Conservation (phyloP, 2,329 filamentous ascomycete species). For the Colletotrichum sidae region DNA sequence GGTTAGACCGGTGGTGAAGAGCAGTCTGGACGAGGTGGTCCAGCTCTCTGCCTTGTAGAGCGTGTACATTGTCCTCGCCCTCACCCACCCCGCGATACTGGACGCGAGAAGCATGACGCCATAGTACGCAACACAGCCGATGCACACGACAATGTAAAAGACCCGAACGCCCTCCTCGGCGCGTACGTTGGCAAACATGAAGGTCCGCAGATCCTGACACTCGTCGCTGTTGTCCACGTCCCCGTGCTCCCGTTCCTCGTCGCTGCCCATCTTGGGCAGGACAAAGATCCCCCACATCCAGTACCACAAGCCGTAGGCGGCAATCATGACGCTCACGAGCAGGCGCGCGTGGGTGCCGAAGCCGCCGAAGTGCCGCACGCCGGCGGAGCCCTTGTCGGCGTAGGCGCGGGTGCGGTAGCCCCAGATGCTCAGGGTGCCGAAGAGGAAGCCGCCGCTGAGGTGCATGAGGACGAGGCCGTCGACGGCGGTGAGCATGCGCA, state of each 20-base stretch:
- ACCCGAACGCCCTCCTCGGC: conserved; percentile 40
- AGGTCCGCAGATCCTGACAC: conserved; percentile 40
- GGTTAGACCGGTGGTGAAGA: conserved; percentile 40
- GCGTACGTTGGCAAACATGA: conserved; percentile 42
- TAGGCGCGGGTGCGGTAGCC: conserved; percentile 44
- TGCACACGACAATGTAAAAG: conserved; percentile 41
- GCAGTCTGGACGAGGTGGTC: conserved; percentile 27
- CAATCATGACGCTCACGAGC: conserved; percentile 40
- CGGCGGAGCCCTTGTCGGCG: conserved; percentile 37
- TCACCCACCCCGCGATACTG: conserved; percentile 37
- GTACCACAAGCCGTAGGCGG: conserved; percentile 44
- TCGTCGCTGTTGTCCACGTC: conserved; percentile 35
- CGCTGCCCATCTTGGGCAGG: conserved; percentile 28
- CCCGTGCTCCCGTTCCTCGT: conserved; percentile 36
- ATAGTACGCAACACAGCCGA: conserved; percentile 39
- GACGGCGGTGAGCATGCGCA: conserved; percentile 36
- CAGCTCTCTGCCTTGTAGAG: conserved; percentile 13
- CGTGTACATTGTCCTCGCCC: conserved; percentile 19
- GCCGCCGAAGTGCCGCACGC: conserved; percentile 40
- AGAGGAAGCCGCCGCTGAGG: conserved; percentile 44
- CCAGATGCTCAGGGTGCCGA: conserved; percentile 44
- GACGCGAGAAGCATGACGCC: conserved; percentile 40
- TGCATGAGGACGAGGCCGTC: conserved; percentile 46
- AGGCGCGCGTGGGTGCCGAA: conserved; percentile 43
- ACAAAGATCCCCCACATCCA: conserved; percentile 41